A percentile compares a stretch with the other conserved stretches of the same genome.
These are phyloP conservation scores for Verbena officinalis DNA, from an alignment of 257 asterid species.

Conservation along the genomic window DNA sequence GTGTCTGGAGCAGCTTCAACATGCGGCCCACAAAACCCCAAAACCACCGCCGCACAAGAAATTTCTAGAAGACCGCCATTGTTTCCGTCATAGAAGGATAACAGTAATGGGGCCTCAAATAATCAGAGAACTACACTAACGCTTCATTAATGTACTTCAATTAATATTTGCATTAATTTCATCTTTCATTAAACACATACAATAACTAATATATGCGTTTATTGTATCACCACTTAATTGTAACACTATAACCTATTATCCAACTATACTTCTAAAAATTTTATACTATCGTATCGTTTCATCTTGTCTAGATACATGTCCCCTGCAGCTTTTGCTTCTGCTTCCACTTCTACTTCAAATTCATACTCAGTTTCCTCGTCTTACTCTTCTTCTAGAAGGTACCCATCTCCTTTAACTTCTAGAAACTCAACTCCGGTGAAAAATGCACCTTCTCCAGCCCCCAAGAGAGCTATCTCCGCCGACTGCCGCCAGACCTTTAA, in stretches of 20 bases:
- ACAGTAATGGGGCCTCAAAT: constrained; percentile 50
- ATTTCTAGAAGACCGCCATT: constrained; percentile 68
- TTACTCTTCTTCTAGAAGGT: constrained; percentile 73
- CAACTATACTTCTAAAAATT: no score
- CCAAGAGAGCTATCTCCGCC: constrained; percentile 82
- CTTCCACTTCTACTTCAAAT: constrained; percentile 75
- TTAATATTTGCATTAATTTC: no score
- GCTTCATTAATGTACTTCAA: no score
- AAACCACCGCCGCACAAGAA: constrained; percentile 42
- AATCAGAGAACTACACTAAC: constrained; percentile 73
- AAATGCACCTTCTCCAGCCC: constrained; percentile 46
- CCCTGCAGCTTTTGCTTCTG: no score
- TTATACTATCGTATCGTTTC: no score
- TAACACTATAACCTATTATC: no score
- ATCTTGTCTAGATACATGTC: constrained; percentile 89
- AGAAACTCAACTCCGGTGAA: constrained; percentile 56
- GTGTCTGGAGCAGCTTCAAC: constrained; percentile 84
- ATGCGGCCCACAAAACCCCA: constrained; percentile 49
- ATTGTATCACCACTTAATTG: no score
- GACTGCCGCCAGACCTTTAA: constrained; percentile 67
- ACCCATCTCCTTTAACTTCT: constrained; percentile 67
- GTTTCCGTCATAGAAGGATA: constrained; percentile 79
- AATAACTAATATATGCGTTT: no score
- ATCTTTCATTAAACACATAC: no score
- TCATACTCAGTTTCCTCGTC: constrained; percentile 70